phyloP scores from a whole-genome alignment of 257 asterid genomes.

The Petunia axillaris region DNA sequence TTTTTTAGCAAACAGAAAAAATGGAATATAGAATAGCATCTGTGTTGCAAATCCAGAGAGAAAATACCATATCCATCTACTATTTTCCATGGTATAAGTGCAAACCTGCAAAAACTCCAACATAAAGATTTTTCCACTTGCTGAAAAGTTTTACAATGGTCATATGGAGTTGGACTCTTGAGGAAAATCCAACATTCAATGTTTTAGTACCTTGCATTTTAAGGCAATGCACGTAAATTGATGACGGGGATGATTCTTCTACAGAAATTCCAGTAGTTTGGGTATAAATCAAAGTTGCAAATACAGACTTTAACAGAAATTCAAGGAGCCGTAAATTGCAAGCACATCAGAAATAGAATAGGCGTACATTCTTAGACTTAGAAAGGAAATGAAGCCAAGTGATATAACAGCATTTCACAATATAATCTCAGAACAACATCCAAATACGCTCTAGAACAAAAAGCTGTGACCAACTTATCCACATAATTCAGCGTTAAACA shows the following conservation, averaged over 20 bases:
- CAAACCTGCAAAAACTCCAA: not conserved
- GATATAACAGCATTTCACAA: not conserved
- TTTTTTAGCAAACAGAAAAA: too few relatives aligned
- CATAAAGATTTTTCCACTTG: not conserved
- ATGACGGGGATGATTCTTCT: too few relatives aligned
- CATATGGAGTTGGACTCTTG: not conserved
- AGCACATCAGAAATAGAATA: not conserved
- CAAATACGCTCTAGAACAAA: not conserved
- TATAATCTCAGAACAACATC: constrained; percentile 6
- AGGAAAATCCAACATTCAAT: not conserved
- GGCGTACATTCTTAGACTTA: not conserved
- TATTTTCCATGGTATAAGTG: not conserved
- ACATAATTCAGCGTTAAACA: not conserved
- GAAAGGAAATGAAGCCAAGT: not conserved
- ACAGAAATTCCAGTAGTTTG: not conserved
- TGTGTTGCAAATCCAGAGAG: not conserved
- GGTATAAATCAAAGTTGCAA: not conserved
- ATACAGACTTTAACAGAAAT: not conserved
- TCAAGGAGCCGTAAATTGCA: constrained; percentile 9
- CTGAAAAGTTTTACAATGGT: not conserved
- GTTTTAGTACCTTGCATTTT: not conserved
- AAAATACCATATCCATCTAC: not conserved
- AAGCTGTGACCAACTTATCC: not conserved
- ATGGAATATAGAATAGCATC: too few relatives aligned
- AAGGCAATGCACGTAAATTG: not conserved